phyloP scores from a whole-genome alignment of 169 alveolate genomes.

The Ichthyophthirius multifiliis region DNA sequence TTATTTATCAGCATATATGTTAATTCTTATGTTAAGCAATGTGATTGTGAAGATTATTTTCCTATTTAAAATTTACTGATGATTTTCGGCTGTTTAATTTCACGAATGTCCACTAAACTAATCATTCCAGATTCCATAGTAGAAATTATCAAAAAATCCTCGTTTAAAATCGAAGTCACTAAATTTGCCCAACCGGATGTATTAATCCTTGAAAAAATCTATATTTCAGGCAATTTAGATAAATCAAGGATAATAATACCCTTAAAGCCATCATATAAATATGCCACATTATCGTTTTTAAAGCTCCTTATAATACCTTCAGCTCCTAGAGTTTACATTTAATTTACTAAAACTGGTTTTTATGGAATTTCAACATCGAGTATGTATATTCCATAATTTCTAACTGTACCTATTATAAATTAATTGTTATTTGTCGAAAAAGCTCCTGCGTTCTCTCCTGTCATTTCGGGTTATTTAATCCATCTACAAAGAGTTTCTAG shows the following conservation, averaged over 20 bases:
- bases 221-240: background rate
- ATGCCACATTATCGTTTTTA: background rate
- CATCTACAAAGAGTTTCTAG: background rate
- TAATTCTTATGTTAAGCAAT: background rate
- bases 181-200: background rate
- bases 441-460: conserved; percentile 6
- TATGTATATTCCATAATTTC: background rate
- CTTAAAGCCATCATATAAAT: background rate
- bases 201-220: background rate
- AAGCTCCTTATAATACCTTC: background rate
- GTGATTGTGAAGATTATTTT: background rate
- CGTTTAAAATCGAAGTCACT: background rate
- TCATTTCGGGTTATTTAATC: background rate
- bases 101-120: background rate
- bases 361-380: background rate
- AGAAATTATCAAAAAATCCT: background rate
- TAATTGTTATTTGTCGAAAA: background rate
- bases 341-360: background rate
- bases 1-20: background rate
- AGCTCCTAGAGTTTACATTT: background rate
- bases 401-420: background rate
- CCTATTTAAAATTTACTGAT: background rate
- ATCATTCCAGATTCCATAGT: background rate
- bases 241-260: background rate
- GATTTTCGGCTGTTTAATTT: background rate